Base-by-base conservation (phyloP, 2,329 filamentous ascomycete genomes). In the Pseudopithomyces maydicus region DNA sequence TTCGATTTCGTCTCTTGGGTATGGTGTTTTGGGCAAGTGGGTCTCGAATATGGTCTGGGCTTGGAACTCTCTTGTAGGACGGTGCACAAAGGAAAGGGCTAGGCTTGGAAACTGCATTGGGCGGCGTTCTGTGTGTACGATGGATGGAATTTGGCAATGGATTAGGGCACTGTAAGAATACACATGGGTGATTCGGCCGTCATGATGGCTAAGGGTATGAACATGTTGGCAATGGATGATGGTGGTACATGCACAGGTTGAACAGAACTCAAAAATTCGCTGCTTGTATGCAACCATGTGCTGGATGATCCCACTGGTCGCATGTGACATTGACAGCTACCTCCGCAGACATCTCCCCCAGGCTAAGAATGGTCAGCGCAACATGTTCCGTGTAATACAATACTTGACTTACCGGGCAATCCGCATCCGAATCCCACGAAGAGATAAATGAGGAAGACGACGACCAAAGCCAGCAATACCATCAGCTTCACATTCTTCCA, bases 401-500 rank as follows among this genome's bases (percentile, higher is more conserved):
- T 6, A 6, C 23, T 35, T 6, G 7, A 67, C 71, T 57, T 65
- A 72, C 71, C 85, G 52, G 89, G 89, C 59, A 91, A 70, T 6
- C 89, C 89, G 73, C 89, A 91, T 5, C 87, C 88, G 76, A 90
- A 88, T 0, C 89, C 89, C 20, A 91, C 83, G 64, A 91, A 86
- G 12, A 91, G 70, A 72, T 91, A 91, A 3, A 90, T 69, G 75
- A 91, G 77, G 69, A 91, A 90, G 8, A 91, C 75, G 23, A 95
- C 78, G 1, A 93, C 91, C 43, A 97, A 71, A 3, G 78, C 82
- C 59, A 93, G 72, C 66, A 99, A 77, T 6, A 86, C 88, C 92
- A 98, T 97, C 66, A 99, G 79, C 81, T 96, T 96, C 44, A 96
- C 85, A 76, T 99, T 98, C 88, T 98, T 98, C 94, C 94, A 98